Evolutionary conservation across 2,329 filamentous ascomycete genomes (phyloP).

Genomic region (Orbilia ellipsospora): DNA sequence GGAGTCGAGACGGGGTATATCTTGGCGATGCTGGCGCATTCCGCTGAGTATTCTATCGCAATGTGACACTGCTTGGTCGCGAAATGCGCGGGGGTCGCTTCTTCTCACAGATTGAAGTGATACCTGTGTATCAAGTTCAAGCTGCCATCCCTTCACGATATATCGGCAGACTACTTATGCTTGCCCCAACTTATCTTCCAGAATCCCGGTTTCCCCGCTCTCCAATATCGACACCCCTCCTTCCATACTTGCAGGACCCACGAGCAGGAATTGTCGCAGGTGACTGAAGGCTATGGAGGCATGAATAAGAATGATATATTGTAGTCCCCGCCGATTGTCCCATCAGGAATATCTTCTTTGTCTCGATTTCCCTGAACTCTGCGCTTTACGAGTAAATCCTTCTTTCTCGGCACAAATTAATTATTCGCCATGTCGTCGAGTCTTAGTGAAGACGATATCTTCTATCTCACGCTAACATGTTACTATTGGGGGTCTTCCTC

Average conservation of each 20-base stretch:
- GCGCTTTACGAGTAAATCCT: neutral
- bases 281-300: neutral
- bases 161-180: neutral
- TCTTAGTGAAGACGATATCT: constrained; percentile 38
- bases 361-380: neutral
- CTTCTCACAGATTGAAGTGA: too few species aligned
- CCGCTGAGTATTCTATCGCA: too few species aligned
- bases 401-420: neutral
- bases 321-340: constrained; percentile 9
- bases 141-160: too few species aligned
- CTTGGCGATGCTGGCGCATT: too few species aligned
- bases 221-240: constrained; percentile 5
- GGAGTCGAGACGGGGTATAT: too few species aligned
- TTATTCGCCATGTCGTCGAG: constrained; percentile 8
- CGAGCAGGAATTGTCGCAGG: constrained; percentile 6
- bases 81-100: too few species aligned
- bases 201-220: constrained; percentile 10
- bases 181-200: neutral
- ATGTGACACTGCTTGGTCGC: too few species aligned
- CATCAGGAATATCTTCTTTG: neutral
- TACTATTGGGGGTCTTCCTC: constrained; percentile 45
- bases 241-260: neutral
- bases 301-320: constrained; percentile 38
- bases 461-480: constrained; percentile 27
- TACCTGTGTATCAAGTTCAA: too few species aligned